Percentiles rank a stretch among this genome's conserved stretches.
phyloP scores from a whole-genome alignment of 805 yeast species.

The Debaryomyces tyrocola region DNA sequence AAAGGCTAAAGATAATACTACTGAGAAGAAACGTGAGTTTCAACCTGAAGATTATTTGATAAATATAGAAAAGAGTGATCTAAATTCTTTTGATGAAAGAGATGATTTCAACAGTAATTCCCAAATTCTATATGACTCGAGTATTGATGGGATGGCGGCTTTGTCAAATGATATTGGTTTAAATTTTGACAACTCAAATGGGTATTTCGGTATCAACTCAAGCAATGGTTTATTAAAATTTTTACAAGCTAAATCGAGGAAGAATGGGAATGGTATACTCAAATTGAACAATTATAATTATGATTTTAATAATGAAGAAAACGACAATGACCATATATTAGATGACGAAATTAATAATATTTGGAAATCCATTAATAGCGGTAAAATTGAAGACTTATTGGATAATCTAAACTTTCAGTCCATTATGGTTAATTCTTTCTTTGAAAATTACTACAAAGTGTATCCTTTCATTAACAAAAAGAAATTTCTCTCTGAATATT shows the following conservation, averaged over 20 bases:
- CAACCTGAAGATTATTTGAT: conserved; percentile 20
- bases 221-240: conserved; percentile 55
- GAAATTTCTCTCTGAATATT: conserved; percentile 13
- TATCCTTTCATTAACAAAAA: conserved; percentile 20
- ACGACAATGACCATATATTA: conserved; percentile 14
- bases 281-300: conserved; percentile 14
- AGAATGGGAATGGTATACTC: conserved; percentile 21
- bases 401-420: conserved; percentile 14
- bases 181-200: conserved; percentile 39
- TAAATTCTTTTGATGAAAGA: conserved; percentile 19
- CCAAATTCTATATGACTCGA: conserved; percentile 15
- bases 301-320: conserved; percentile 9
- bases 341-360: conserved; percentile 16
- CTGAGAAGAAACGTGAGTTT: conserved; percentile 8
- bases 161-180: conserved; percentile 33
- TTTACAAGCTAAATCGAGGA: conserved; percentile 34
- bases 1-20: conserved; percentile 9
- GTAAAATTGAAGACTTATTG: conserved; percentile 17
- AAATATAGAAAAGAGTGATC: conserved; percentile 17
- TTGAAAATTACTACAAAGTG: conserved; percentile 16
- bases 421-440: conserved; percentile 13
- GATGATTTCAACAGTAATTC: conserved; percentile 10
- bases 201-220: conserved; percentile 68
- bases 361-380: conserved; percentile 15
- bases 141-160: conserved; percentile 67